Conservation (phyloP, 2,329 filamentous ascomycete genomes). For the Alternaria sp. region DNA sequence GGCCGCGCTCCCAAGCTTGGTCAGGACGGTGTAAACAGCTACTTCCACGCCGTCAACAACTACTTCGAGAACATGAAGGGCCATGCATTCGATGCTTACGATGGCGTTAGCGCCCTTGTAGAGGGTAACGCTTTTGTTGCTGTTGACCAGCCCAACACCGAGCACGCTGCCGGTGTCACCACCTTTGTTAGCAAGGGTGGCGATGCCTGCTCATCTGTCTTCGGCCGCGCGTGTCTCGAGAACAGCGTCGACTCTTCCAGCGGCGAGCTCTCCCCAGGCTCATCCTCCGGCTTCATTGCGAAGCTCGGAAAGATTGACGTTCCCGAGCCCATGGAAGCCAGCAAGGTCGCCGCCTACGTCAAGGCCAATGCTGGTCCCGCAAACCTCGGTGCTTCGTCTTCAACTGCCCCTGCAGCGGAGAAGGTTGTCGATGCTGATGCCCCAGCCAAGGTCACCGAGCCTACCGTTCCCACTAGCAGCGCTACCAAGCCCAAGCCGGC, state of each 20-base stretch:
- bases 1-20: slow-evolving; percentile 55
- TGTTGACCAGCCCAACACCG: slow-evolving; percentile 50
- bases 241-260: slow-evolving; percentile 29
- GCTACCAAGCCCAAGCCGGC: not conserved
- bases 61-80: slow-evolving; percentile 50
- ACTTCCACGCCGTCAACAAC: slow-evolving; percentile 37
- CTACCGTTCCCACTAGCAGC: not conserved
- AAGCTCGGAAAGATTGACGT: slow-evolving; percentile 19
- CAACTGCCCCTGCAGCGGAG: not conserved
- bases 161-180: slow-evolving; percentile 30
- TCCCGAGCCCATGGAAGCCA: slow-evolving; percentile 15
- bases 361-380: slow-evolving; percentile 28
- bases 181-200: slow-evolving; percentile 39
- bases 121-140: slow-evolving; percentile 57
- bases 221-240: slow-evolving; percentile 24
- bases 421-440: not conserved
- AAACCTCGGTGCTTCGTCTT: slow-evolving; percentile 16
- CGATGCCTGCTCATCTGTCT: slow-evolving; percentile 19
- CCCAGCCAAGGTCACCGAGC: not conserved
- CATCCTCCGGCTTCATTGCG: slow-evolving; percentile 19
- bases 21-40: slow-evolving; percentile 34
- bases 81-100: slow-evolving; percentile 51
- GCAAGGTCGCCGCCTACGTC: slow-evolving; percentile 27
- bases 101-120: slow-evolving; percentile 32
- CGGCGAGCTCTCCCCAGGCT: slow-evolving; percentile 21